Base-by-base conservation (phyloP, 1,139 yeast species). In the Spencermartinsiella ligniputridi region DNA sequence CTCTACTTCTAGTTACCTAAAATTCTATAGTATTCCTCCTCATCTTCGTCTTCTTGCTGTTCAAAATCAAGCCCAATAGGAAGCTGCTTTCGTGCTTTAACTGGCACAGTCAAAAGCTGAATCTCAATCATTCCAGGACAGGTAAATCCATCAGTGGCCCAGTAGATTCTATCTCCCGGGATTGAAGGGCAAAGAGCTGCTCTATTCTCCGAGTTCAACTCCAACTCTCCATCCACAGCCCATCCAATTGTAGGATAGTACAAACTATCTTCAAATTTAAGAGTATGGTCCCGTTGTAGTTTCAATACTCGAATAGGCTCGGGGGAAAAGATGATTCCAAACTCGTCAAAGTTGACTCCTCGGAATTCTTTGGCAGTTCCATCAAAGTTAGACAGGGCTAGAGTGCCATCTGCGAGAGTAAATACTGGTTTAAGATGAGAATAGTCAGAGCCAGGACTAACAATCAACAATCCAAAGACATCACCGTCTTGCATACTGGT, bases 241-340 rank as follows among this genome's bases (percentile, higher is more conserved):
- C 51, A 60, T 40, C 42, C 57, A 42, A 47, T 46, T 39, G 55
- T 57, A 43, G 48, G 58, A 39, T 39, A 42, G 41, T 25, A 51
- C 36, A 52, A 32, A 16, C 44, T 35, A 17, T 52, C 52, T 5
- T 35, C 42, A 15, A 51, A 19, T 34, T 42, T 33, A 19, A 52
- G 39, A 16, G 52, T 47, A 32, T 51, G 49, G 35, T 52, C 50
- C 8, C 46, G 45, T 39, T 49, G 49, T 12, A 55, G 36, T 38
- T 57, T 53, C 30, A 60, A 42, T 4, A 49, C 52, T 12, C 47
- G 49, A 15, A 57, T 42, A 2, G 63, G 63, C 46, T 55, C 56
- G 3, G 63, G 61, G 39, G 55, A 59, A 34, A 59, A 29, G 13
- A 60, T 34, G 3, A 58, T 44, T 11, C 57, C 55, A 42, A 53